Evolutionary conservation across 495 filamentous ascomycete species (phyloP).

Genomic region (Talaromyces adpressus): DNA sequence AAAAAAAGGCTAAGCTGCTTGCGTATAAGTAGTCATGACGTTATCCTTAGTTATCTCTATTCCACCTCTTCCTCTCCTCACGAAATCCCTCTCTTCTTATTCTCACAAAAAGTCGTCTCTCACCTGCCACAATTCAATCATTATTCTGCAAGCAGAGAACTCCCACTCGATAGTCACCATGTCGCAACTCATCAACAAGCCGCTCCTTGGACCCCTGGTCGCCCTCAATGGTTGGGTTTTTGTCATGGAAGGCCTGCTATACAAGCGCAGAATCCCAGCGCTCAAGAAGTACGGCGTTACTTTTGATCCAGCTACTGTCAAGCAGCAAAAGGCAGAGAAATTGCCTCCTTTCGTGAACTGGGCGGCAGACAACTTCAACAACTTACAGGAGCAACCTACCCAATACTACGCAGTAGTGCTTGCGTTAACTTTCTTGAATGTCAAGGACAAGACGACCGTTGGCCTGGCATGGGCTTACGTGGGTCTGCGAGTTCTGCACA

Average conservation of each 20-base stretch:
- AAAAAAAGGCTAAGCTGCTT: too few relatives aligned
- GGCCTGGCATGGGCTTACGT: constrained; percentile 18
- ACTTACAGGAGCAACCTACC: constrained; percentile 23
- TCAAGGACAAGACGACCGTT: constrained; percentile 10
- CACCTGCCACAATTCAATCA: too few relatives aligned
- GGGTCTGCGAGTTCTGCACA: constrained; percentile 17
- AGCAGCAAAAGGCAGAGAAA: constrained; percentile 13
- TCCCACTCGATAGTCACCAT: too few relatives aligned
- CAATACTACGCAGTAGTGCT: constrained; percentile 23
- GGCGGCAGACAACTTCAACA: constrained; percentile 22
- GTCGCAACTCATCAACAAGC: too few relatives aligned
- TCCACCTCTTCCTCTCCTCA: too few relatives aligned
- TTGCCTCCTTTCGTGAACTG: constrained; percentile 18
- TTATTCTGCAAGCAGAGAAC: too few relatives aligned
- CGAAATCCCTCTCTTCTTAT: too few relatives aligned
- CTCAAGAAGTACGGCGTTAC: constrained; percentile 6
- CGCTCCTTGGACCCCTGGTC: constrained; percentile 22
- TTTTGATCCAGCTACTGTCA: constrained; percentile 8
- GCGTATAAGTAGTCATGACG: too few relatives aligned
- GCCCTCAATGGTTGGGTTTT: constrained; percentile 21
- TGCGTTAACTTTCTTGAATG: constrained; percentile 6
- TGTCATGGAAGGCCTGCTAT: constrained; percentile 21
- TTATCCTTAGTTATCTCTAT: too few relatives aligned
- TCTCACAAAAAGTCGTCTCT: too few relatives aligned
- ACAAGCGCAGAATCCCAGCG: constrained; percentile 14